Percentiles rank a stretch among this genome's conserved stretches.
phyloP scores from a whole-genome alignment of 2,329 filamentous ascomycete genomes.

The Lomentospora prolificans region DNA sequence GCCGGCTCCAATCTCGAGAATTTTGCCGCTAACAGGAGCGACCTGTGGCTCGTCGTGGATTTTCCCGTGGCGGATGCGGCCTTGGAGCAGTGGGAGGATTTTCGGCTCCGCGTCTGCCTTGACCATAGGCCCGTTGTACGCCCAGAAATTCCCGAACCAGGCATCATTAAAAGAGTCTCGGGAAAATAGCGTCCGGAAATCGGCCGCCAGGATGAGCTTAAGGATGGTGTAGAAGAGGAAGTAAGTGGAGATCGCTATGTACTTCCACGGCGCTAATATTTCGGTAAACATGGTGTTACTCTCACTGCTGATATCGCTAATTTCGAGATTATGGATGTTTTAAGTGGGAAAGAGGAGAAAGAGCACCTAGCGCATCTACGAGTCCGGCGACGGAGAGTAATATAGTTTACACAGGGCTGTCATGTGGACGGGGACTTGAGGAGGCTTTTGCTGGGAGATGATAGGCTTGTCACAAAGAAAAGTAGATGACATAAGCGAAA shows the following conservation, averaged over 20 bases:
- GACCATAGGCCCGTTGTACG: slow-evolving; percentile 27
- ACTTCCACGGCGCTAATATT: slow-evolving; percentile 27
- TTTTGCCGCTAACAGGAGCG: slow-evolving; percentile 36
- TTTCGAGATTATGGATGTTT: background rate
- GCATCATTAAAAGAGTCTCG: slow-evolving; percentile 22
- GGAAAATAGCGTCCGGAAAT: slow-evolving; percentile 22
- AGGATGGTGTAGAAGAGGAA: slow-evolving; percentile 35
- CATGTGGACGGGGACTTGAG: background rate
- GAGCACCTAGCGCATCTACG: too few relatives aligned
- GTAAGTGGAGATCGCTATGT: slow-evolving; percentile 30
- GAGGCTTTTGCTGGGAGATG: background rate
- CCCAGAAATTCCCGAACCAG: slow-evolving; percentile 49
- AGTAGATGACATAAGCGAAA: background rate
- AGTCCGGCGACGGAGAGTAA: too few relatives aligned
- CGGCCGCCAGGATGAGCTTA: slow-evolving; percentile 20
- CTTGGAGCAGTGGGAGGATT: slow-evolving; percentile 37
- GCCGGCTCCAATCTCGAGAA: slow-evolving; percentile 54
- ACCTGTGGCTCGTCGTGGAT: slow-evolving; percentile 37
- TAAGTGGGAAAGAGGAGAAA: background rate
- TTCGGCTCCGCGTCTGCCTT: slow-evolving; percentile 14
- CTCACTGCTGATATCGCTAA: background rate
- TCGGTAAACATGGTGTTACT: background rate
- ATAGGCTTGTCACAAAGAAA: background rate
- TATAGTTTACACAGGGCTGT: too few relatives aligned
- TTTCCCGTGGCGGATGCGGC: slow-evolving; percentile 21